These are phyloP conservation scores for Bigelowiella natans DNA, from an alignment of 78 protist genomes.

Conservation along the genomic window DNA sequence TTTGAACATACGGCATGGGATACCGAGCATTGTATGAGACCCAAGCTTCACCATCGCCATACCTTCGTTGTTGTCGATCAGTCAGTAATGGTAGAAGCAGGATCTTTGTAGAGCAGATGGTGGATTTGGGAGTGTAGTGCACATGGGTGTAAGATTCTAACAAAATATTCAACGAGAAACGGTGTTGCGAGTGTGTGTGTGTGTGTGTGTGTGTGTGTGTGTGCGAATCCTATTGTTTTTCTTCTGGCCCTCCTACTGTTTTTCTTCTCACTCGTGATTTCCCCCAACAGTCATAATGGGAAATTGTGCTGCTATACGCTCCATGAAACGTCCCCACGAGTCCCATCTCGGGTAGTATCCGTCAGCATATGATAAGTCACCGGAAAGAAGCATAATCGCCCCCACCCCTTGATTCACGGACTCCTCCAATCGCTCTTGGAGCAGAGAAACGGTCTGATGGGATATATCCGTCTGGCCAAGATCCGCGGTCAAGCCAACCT, in stretches of 20 bases:
- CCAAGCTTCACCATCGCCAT: background rate
- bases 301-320: background rate
- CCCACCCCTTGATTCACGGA: background rate
- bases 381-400: background rate
- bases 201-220: too few relatives aligned
- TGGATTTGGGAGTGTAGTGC: background rate
- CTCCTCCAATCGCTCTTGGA: background rate
- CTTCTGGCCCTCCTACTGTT: background rate
- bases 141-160: background rate
- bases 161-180: background rate
- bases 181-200: too few relatives aligned
- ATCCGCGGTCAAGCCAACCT: too few relatives aligned
- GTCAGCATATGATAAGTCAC: slow-evolving; percentile 16
- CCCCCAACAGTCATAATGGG: background rate
- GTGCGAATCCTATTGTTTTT: background rate
- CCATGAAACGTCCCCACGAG: background rate
- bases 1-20: background rate
- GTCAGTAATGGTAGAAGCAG: too few relatives aligned
- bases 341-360: background rate
- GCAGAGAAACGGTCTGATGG: background rate
- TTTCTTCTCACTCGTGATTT: background rate
- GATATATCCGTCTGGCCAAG: too few relatives aligned
- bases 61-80: too few relatives aligned
- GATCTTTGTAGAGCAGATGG: too few relatives aligned
- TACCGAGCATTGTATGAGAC: slow-evolving; percentile 14